These are phyloP conservation scores for Thraustochytrium striatum DNA, from an alignment of 352 stramenopile species.

Conservation along the genomic window DNA sequence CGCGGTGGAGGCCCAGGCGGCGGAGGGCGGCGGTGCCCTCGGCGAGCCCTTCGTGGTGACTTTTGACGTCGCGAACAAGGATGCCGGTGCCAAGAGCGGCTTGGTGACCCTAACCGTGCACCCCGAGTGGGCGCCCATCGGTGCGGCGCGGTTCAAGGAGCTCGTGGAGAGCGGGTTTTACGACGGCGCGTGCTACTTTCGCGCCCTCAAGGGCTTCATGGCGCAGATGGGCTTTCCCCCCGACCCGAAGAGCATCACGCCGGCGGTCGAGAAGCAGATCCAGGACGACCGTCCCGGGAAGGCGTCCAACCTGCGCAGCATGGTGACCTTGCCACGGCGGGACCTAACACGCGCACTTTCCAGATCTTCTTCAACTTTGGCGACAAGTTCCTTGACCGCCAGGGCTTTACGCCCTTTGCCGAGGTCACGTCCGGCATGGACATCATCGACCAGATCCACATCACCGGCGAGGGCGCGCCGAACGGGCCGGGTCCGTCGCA, in stretches of 20 bases:
- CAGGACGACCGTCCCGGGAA: constrained; percentile 61
- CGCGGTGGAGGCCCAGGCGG: too few species aligned
- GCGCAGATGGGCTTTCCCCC: constrained; percentile 60
- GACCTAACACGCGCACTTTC: constrained; percentile 66
- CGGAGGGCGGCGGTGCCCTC: too few species aligned
- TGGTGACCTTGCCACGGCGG: constrained; percentile 70
- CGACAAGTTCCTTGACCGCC: constrained; percentile 68
- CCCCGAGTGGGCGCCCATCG: constrained; percentile 60
- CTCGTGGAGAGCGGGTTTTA: constrained; percentile 60
- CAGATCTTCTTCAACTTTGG: constrained; percentile 75
- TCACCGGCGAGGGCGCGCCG: constrained; percentile 24
- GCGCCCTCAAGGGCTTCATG: constrained; percentile 61
- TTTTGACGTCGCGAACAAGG: too few species aligned
- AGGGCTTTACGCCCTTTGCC: constrained; percentile 72
- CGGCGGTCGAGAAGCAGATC: constrained; percentile 51
- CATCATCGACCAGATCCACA: constrained; percentile 55
- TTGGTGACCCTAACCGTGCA: too few species aligned
- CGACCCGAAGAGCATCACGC: constrained; percentile 52
- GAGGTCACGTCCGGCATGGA: constrained; percentile 68
- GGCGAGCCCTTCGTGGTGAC: too few species aligned
- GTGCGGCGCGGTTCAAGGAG: constrained; percentile 59
- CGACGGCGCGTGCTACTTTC: constrained; percentile 59
- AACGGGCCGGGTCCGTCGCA: constrained; percentile 59
- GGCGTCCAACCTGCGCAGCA: constrained; percentile 64
- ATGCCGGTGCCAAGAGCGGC: too few species aligned